A percentile compares a stretch with the other conserved stretches of the same genome.
These are phyloP conservation scores for Yamagishiella unicocca DNA, from an alignment of 139 green algal species.

Conservation along the genomic window DNA sequence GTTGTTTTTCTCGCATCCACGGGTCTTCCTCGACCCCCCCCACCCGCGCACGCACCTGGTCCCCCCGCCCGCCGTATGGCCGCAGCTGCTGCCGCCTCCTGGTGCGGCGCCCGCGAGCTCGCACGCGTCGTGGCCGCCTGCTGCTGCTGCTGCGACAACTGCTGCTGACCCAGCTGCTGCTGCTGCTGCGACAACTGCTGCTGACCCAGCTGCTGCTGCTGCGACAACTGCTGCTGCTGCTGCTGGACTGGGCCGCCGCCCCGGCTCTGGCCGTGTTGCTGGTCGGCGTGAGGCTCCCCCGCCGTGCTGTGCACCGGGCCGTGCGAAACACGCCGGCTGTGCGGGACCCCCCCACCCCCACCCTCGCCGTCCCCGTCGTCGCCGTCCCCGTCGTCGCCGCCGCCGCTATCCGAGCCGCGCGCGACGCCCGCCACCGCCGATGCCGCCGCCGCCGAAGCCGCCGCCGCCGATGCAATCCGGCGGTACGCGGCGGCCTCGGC, in stretches of 20 bases:
- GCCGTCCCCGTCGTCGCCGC: background rate
- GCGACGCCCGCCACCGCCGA: background rate
- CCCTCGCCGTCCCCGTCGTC: background rate
- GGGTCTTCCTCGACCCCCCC: too few relatives aligned
- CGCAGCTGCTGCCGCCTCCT: background rate
- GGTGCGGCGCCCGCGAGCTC: background rate
- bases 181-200: too few relatives aligned
- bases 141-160: too few relatives aligned
- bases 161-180: too few relatives aligned
- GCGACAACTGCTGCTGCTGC: background rate
- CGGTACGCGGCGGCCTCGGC: background rate
- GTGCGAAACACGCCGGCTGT: too few relatives aligned
- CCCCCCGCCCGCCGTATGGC: too few relatives aligned
- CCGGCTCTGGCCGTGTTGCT: background rate
- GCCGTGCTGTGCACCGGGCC: background rate
- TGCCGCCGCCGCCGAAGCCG: constrained; percentile 1
- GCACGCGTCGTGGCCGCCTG: background rate
- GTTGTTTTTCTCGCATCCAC: too few relatives aligned
- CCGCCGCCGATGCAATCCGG: background rate
- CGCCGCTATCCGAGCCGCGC: background rate
- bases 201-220: too few relatives aligned
- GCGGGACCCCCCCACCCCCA: too few relatives aligned
- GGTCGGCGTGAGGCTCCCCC: background rate
- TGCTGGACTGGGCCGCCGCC: too few relatives aligned
- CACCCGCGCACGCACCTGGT: too few relatives aligned